These are phyloP conservation scores for Ustulina deusta DNA, from an alignment of 2,329 filamentous ascomycete genomes.

Conservation along the genomic window DNA sequence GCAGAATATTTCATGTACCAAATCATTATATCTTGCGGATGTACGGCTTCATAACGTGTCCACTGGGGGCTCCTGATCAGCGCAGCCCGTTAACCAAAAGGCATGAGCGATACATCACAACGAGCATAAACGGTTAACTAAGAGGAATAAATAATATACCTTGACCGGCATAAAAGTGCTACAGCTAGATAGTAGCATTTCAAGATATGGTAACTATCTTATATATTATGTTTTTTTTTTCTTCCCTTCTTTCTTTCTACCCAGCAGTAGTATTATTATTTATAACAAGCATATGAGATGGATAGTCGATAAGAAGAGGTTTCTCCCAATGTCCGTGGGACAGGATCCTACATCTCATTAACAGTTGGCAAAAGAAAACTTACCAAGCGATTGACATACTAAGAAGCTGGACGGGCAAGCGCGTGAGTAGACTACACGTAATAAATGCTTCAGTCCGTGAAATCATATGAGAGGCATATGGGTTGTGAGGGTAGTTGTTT, in stretches of 20 bases:
- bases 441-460: too few relatives aligned
- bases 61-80: too few relatives aligned
- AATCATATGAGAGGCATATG: too few relatives aligned
- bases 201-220: background rate
- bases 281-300: conserved; percentile 6
- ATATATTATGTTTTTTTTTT: conserved; percentile 1
- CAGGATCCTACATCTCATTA: background rate
- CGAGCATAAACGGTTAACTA: too few relatives aligned
- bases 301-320: background rate
- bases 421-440: background rate
- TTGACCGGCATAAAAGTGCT: background rate
- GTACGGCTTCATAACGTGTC: too few relatives aligned
- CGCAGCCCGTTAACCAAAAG: too few relatives aligned
- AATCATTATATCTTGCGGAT: too few relatives aligned
- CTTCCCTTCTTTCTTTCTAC: background rate
- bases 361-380: background rate
- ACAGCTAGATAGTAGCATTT: background rate
- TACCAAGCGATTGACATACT: background rate
- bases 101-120: too few relatives aligned
- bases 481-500: too few relatives aligned
- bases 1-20: too few relatives aligned
- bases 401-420: background rate
- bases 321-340: background rate
- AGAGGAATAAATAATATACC: background rate
- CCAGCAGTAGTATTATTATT: too few relatives aligned